phyloP scores from a whole-genome alignment of 2,329 filamentous ascomycete species.

The Penicillium sp. region DNA sequence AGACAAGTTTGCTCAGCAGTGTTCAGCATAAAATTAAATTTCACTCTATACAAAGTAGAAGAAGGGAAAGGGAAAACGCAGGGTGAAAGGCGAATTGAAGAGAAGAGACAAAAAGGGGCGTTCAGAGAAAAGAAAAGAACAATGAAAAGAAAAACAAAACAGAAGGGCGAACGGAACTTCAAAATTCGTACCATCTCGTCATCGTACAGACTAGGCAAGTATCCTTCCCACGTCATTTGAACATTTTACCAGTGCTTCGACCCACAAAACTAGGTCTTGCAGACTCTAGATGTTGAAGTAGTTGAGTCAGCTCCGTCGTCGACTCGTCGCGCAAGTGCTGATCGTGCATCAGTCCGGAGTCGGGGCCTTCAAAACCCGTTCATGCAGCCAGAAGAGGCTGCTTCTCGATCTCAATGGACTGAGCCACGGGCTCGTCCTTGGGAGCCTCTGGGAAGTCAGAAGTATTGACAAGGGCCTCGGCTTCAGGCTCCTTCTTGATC shows the following conservation, averaged over 20 bases:
- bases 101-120: background rate
- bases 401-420: constrained; percentile 35
- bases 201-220: constrained; percentile 26
- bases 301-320: background rate
- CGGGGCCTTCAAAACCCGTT: constrained; percentile 6
- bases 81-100: constrained; percentile 10
- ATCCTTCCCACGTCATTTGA: constrained; percentile 18
- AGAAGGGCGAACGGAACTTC: constrained; percentile 10
- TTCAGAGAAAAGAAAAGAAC: background rate
- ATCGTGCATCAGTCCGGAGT: constrained; percentile 1
- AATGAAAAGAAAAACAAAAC: background rate
- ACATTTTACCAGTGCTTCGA: constrained; percentile 8
- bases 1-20: background rate
- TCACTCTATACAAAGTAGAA: constrained; percentile 16
- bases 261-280: constrained; percentile 9
- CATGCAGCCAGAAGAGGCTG: constrained; percentile 42
- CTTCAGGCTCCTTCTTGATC: constrained; percentile 42
- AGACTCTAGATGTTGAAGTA: background rate
- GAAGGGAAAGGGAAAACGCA: constrained; percentile 1
- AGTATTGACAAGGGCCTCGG: constrained; percentile 46
- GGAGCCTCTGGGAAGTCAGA: constrained; percentile 57
- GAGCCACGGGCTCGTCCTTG: constrained; percentile 42
- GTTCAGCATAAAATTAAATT: constrained; percentile 11
- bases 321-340: background rate
- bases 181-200: constrained; percentile 27